phyloP scores from a whole-genome alignment of 768 basidiomycete species.

The Mycena venus region DNA sequence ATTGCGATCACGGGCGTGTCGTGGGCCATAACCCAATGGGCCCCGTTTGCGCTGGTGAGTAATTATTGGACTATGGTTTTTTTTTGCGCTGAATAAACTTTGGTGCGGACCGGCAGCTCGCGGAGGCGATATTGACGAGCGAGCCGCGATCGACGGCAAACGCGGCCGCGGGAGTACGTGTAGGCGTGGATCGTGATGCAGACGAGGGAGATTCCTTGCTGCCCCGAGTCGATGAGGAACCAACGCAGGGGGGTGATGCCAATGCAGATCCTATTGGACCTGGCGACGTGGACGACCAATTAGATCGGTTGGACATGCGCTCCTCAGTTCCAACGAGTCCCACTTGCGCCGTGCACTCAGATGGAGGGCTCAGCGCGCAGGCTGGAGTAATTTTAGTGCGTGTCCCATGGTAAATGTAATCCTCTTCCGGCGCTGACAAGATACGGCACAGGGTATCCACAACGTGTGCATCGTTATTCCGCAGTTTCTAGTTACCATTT shows the following conservation, averaged over 20 bases:
- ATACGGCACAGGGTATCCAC: conserved; percentile 92
- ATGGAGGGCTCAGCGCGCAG: conserved; percentile 73
- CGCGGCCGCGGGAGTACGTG: too few species aligned
- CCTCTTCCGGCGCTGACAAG: too few species aligned
- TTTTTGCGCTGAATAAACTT: not conserved
- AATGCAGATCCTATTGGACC: not conserved
- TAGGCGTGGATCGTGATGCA: not conserved
- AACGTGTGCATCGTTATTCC: conserved; percentile 95
- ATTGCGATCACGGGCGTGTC: conserved; percentile 87
- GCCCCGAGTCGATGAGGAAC: not conserved
- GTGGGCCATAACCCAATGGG: conserved; percentile 94
- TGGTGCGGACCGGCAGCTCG: conserved; percentile 62
- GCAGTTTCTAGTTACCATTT: conserved; percentile 91
- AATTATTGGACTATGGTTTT: not conserved
- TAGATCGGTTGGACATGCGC: conserved; percentile 20
- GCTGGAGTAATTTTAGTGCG: conserved; percentile 89
- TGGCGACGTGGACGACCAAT: not conserved
- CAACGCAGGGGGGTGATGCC: not conserved
- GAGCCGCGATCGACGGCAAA: conserved; percentile 40
- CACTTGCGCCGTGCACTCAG: conserved; percentile 21
- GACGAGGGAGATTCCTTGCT: not conserved
- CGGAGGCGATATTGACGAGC: conserved; percentile 85
- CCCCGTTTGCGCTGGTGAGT: conserved; percentile 88
- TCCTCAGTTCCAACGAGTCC: too few species aligned
- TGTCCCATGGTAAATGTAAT: conserved; percentile 28